Conservation (phyloP, 108 stramenopile genomes). For the Conticribra weissflogii region DNA sequence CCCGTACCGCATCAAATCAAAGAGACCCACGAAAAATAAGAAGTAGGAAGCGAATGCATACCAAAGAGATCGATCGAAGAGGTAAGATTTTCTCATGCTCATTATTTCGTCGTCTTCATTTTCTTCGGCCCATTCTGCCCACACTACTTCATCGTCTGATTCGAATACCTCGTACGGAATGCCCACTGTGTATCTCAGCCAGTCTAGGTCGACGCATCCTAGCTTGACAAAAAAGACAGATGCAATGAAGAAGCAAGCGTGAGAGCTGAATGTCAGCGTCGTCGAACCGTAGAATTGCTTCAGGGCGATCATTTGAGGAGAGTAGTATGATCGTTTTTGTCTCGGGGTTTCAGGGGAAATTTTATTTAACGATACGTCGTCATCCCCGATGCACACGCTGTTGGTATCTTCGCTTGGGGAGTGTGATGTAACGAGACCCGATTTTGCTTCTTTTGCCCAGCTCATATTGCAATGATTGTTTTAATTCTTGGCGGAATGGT, state of each 20-base stretch:
- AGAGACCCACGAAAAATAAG: conserved; percentile 13
- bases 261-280: conserved; percentile 12
- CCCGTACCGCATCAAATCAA: conserved; percentile 14
- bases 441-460: too few relatives aligned
- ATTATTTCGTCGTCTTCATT: background rate
- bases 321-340: background rate
- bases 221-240: conserved; percentile 8
- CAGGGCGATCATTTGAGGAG: background rate
- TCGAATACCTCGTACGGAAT: conserved; percentile 12
- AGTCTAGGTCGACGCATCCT: background rate
- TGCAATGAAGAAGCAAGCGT: conserved; percentile 11
- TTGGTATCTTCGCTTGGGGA: too few relatives aligned
- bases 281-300: background rate
- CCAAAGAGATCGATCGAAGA: background rate
- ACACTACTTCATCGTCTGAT: conserved; percentile 9
- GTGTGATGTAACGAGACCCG: too few relatives aligned
- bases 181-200: background rate
- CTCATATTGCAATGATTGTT: too few relatives aligned
- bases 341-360: background rate
- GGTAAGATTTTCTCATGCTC: conserved; percentile 1
- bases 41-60: conserved; percentile 1
- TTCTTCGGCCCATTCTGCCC: background rate
- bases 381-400: too few relatives aligned
- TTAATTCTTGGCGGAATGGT: too few relatives aligned
- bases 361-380: background rate